A percentile compares a stretch with the other conserved stretches of the same genome.
phyloP scores from a whole-genome alignment of 192 early-diverging fungal genomes.

The Linnemannia elongata region DNA sequence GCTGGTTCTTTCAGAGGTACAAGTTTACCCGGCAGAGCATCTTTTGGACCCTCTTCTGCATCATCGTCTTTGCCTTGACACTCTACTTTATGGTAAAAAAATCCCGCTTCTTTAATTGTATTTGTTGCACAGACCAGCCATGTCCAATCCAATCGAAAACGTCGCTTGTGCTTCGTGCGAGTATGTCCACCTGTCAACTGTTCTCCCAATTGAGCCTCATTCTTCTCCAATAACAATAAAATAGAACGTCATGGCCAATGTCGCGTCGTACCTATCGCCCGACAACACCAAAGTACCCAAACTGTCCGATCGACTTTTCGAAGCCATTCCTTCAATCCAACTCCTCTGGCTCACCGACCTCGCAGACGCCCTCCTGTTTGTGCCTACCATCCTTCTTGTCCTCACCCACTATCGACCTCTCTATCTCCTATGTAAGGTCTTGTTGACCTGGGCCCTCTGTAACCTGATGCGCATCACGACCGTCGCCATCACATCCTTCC shows the following conservation, averaged over 20 bases:
- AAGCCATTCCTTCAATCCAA: constrained; percentile 64
- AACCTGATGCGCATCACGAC: constrained; percentile 69
- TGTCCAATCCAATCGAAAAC: neutral
- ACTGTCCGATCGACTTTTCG: constrained; percentile 66
- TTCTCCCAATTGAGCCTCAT: neutral
- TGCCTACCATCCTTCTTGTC: constrained; percentile 64
- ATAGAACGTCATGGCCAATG: constrained; percentile 73
- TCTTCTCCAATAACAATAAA: neutral
- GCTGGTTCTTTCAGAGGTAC: constrained; percentile 39
- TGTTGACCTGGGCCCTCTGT: constrained; percentile 65
- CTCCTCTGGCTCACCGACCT: constrained; percentile 72
- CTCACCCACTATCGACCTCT: constrained; percentile 62
- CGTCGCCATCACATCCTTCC: constrained; percentile 72
- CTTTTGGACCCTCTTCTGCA: constrained; percentile 2
- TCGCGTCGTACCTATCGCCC: constrained; percentile 65
- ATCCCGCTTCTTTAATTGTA: neutral
- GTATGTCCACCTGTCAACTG: neutral
- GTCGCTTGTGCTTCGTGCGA: neutral
- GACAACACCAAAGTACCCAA: constrained; percentile 30
- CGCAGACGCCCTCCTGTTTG: constrained; percentile 68
- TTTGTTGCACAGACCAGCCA: neutral
- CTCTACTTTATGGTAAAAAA: constrained; percentile 33
- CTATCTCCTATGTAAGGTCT: constrained; percentile 62
- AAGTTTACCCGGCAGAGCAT: constrained; percentile 21
- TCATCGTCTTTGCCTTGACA: constrained; percentile 26